Evolutionary conservation across 2,329 filamentous ascomycete genomes (phyloP), one percentile per base, ranked within the genome.

Genomic region (Cladophialophora chaetospira): DNA sequence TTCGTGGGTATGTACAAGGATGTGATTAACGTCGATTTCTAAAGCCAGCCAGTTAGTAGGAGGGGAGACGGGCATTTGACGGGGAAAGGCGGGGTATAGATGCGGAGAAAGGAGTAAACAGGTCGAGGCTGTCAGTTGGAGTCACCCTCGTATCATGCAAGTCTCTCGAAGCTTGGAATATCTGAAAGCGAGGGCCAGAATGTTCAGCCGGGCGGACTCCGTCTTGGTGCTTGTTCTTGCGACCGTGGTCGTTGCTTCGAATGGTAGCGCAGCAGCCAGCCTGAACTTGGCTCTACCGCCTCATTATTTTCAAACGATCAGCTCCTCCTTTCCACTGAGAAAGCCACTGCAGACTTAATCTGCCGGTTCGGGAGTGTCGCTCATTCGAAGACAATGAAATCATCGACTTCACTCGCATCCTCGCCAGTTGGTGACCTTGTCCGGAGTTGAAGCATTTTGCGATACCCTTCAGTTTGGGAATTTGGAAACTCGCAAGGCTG

Each of bases 401-500:
- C 29, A 8, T 13, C 29, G 13, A 13, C 29, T 8, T 33, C 29
- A 33, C 8, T 8, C 29, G 13, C 6, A 6, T 33, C 13, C 29
- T 33, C 29, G 8, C 29, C 29, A 13, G 8, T 13, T 33, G 29
- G 13, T 6, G 13, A 33, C 13, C 8, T 6, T 8, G 29, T 13
- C 29, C 29, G 29, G 13, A 33, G 6, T 33, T 33, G 29, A 33
- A 33, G 29, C 29, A 33, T 33, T 33, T 13, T 33, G 72, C 94
- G 97, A 69, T 92, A 97, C 2, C 78, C 73, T n/a, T 76, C 78
- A 4, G 91, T 97, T 73, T 97, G 93, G 10, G 88, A 87, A 68
- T 94, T 97, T 3, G 85, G 90, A 69, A 93, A 93, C 73, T 97
- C 91, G 1, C 79, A 75, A 1, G 91, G 90, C 70, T 85, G 82